Conservation (phyloP, 257 asterid species). For the Solanum chilense region DNA sequence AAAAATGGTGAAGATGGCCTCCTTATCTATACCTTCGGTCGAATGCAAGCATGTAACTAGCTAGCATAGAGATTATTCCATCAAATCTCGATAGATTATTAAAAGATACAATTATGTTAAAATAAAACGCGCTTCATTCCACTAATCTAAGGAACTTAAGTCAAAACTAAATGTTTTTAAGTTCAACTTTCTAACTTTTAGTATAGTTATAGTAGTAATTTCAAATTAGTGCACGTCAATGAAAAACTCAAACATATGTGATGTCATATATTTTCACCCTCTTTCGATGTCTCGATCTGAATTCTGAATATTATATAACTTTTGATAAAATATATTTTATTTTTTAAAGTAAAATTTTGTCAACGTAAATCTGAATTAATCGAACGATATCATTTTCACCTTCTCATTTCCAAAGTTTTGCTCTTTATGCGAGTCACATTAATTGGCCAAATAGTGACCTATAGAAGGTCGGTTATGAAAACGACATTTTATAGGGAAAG, state of each 20-base stretch:
- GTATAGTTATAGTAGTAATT: not conserved
- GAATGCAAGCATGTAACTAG: not conserved
- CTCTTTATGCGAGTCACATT: not conserved
- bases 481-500: not conserved
- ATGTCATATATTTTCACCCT: not conserved
- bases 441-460: not conserved
- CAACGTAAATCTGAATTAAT: not conserved
- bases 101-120: not conserved
- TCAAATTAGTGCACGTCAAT: not conserved
- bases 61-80: not conserved
- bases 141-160: not conserved
- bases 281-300: not conserved
- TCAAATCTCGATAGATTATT: not conserved
- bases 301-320: not conserved
- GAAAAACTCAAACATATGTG: not conserved
- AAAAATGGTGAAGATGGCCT: too few relatives aligned
- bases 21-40: too few relatives aligned
- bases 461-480: not conserved
- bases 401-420: not conserved
- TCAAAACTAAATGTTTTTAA: not conserved
- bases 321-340: not conserved
- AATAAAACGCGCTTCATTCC: not conserved
- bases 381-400: not conserved
- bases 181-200: not conserved
- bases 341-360: not conserved